These are phyloP conservation scores for Cutaneotrichosporon curvatum DNA, from an alignment of 1,284 basidiomycete genomes.

Conservation along the genomic window DNA sequence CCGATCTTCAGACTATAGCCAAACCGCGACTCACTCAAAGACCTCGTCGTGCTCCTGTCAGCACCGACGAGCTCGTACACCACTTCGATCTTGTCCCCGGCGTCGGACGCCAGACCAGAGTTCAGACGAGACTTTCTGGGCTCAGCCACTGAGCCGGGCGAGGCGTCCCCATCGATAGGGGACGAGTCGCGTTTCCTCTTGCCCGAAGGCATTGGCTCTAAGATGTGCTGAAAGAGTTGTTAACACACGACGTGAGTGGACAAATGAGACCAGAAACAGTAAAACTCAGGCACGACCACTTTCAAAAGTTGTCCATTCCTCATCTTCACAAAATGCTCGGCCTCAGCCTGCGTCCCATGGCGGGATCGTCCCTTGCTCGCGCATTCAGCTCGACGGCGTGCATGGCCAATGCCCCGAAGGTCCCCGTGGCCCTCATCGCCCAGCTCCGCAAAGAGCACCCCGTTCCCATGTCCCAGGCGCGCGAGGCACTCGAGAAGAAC, in stretches of 20 bases:
- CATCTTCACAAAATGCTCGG: conserved; percentile 7
- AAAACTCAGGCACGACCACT: neutral
- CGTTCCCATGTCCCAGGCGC: conserved; percentile 78
- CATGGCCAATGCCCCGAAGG: conserved; percentile 22
- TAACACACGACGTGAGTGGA: too few relatives aligned
- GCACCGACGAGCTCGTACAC: conserved; percentile 15
- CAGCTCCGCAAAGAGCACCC: conserved; percentile 70
- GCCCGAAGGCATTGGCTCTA: neutral
- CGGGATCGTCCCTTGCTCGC: conserved; percentile 5
- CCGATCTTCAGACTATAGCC: too few relatives aligned
- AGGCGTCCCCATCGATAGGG: neutral
- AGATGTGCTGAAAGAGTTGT: too few relatives aligned
- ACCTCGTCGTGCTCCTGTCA: conserved; percentile 3
- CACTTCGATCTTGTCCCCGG: conserved; percentile 3
- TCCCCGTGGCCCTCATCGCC: conserved; percentile 67
- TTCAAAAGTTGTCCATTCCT: neutral
- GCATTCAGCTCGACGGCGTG: conserved; percentile 15
- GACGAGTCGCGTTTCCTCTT: conserved; percentile 16
- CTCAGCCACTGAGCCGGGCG: neutral
- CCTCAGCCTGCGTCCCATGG: conserved; percentile 7
- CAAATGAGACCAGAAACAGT: too few relatives aligned
- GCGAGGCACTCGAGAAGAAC: conserved; percentile 70
- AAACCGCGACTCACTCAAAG: conserved; percentile 14
- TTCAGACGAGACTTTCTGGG: conserved; percentile 9
- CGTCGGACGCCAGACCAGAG: neutral